Conservation (phyloP, 2,329 filamentous ascomycete species). For the Curvularia sp. region DNA sequence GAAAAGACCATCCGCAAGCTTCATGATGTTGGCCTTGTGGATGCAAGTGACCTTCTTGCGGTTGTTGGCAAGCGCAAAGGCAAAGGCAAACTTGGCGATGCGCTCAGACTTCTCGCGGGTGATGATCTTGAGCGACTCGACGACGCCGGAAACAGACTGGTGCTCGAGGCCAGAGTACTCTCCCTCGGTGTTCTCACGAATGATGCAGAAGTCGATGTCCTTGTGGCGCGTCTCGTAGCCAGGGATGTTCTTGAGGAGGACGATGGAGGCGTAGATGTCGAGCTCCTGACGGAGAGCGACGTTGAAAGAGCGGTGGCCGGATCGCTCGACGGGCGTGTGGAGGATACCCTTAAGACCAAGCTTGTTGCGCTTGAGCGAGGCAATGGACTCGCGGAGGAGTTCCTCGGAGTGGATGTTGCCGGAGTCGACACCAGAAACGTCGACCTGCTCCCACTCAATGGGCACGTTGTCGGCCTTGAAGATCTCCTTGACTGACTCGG, state of each 20-base stretch:
- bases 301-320: conserved; percentile 99
- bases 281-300: conserved; percentile 98
- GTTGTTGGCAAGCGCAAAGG: conserved; percentile 97
- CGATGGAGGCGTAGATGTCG: conserved; percentile 98
- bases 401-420: conserved; percentile 89
- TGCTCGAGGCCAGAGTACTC: conserved; percentile 99
- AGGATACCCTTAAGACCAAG: conserved; percentile 98
- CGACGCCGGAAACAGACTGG: conserved; percentile 93
- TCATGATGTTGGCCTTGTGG: conserved; percentile 99
- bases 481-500: conserved; percentile 97
- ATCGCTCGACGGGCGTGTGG: conserved; percentile 95
- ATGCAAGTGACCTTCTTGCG: conserved; percentile 99
- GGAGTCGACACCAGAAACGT: conserved; percentile 88
- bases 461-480: conserved; percentile 99
- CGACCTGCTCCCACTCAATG: conserved; percentile 98
- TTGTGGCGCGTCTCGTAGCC: conserved; percentile 98
- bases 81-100: conserved; percentile 98
- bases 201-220: conserved; percentile 97
- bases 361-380: conserved; percentile 97
- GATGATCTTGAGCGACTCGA: conserved; percentile 99
- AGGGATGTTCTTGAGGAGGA: conserved; percentile 99
- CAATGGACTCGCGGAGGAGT: conserved; percentile 93
- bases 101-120: conserved; percentile 98
- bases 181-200: conserved; percentile 99
- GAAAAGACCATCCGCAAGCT: conserved; percentile 98